Evolutionary conservation across 1,284 basidiomycete genomes (phyloP), one percentile per base, ranked within the genome.

Genomic region (Ustilago curta): DNA sequence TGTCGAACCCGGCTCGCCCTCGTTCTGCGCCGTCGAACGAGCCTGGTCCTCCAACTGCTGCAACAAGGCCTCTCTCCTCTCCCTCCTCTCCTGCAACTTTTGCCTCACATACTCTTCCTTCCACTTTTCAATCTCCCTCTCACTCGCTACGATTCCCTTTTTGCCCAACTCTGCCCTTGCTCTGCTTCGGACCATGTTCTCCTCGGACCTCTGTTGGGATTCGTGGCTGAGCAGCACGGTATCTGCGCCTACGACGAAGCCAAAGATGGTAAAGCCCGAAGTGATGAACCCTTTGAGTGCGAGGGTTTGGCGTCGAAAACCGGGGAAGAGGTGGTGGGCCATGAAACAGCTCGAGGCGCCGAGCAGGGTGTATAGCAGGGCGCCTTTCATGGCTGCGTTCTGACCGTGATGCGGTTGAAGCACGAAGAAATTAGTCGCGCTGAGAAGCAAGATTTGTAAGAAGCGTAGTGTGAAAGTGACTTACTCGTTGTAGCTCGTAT

Each of bases 51-150:
- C 39, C 58, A 70, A 25, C 27, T 53, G 53, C 21, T 35, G 48
- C 6, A 67, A 12, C 25, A 52, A 16, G 29, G 54, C 29, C 40
- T 79, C 70, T 44, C 64, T 72, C 19, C 66, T 48, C 32, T 47
- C 8, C 19, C 71, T 48, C n/a, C 74, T 58, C 44, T 76, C 74
- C 27, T 76, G 59, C 7, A 69, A 35, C 50, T 76, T 76, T n/a
- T 61, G 58, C 43, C 70, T 56, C 8, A 78, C 65, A 25, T 70
- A 69, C 27, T 75, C 65, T 21, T 81, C 72, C 59, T 78, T 81
- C 80, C 80, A 82, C 50, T 64, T 70, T 47, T 82, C 79, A 48
- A 82, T 82, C 51, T 82, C 76, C 35, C 59, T 65, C 31, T 82
- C 80, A 44, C 71, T 78, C 11, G 79, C 80, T 4, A 82, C 67